These are phyloP conservation scores for Solanum chilense DNA, from an alignment of 257 asterid species.

Conservation along the genomic window DNA sequence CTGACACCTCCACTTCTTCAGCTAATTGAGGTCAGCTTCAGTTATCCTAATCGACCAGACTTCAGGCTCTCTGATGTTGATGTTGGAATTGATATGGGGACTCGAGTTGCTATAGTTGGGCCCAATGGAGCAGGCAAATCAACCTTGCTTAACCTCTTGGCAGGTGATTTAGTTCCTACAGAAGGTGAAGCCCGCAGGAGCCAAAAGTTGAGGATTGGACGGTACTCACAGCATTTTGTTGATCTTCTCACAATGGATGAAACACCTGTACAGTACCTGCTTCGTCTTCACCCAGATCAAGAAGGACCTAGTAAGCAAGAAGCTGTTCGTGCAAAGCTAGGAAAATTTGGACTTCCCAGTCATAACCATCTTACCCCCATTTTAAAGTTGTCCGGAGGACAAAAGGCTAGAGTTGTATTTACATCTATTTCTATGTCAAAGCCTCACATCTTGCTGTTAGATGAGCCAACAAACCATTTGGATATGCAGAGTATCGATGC, in stretches of 20 bases:
- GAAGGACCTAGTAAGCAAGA: conserved; percentile 19
- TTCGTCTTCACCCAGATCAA: conserved; percentile 17
- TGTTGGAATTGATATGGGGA: conserved; percentile 74
- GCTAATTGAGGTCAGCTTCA: conserved; percentile 53
- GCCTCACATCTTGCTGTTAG: conserved; percentile 29
- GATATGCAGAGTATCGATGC: conserved; percentile 37
- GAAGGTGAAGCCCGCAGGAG: conserved; percentile 27
- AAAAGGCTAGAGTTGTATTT: conserved; percentile 25
- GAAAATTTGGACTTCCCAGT: conserved; percentile 19
- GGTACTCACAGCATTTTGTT: conserved; percentile 19
- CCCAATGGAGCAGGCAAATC: conserved; percentile 78
- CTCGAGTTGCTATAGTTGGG: conserved; percentile 67
- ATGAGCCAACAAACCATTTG: conserved; percentile 33
- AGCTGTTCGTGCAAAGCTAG: conserved; percentile 16
- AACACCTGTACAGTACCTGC: conserved; percentile 15
- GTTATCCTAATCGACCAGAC: conserved; percentile 50
- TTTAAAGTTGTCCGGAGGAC: conserved; percentile 26
- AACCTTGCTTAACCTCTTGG: conserved; percentile 61
- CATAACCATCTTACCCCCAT: conserved; percentile 26
- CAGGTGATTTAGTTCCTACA: conserved; percentile 33
- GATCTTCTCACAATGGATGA: conserved; percentile 20
- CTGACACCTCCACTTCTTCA: conserved; percentile 60
- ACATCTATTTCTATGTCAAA: conserved; percentile 19
- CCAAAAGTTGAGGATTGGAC: conserved; percentile 24
- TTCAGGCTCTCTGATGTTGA: conserved; percentile 52